Evolutionary conservation across 1,284 basidiomycete species (phyloP), one percentile per base, ranked within the genome.

Genomic region (Sanghuangporus sanghuang): DNA sequence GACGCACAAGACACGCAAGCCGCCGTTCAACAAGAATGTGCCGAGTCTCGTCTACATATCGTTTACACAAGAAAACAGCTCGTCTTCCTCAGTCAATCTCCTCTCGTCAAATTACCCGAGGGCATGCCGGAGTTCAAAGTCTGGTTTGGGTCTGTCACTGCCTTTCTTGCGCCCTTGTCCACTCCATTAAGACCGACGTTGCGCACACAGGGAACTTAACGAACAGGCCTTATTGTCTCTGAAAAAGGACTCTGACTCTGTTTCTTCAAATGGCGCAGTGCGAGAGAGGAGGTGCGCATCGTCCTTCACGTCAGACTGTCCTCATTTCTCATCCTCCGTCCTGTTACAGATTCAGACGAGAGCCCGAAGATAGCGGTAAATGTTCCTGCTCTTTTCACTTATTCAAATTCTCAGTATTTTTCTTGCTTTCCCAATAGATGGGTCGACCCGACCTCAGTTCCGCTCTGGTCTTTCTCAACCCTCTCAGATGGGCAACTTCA

Each of bases 401-500:
- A 70, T 46, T n/a, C 8, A 71, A 39, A 65, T 57, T 35, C 54
- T 27, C 50, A 62, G 21, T 44, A 52, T 65, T 57, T 48, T 63
- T 14, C 69, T 32, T 32, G 27, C 27, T 32, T 32, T 32, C 27
- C 27, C 27, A 32, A 7, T 12, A 84, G 84, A 88, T 75, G 74
- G 78, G 59, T 75, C 85, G 56, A 71, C 83, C 11, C 81, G 90
- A 60, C 82, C 87, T 32, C 81, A 85, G 6, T 92, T 91, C 71
- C 85, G 90, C 40, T 81, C 87, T 21, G 78, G 85, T 14, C 78
- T 89, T 56, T 83, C 89, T 40, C 90, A 93, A 69, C 89, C 89
- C 38, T 91, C 91, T 49, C 90, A 92, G 76, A 93, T 93, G 90
- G 91, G 92, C 59, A 92, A 92, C 71, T 93, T 92, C 75, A 89